A percentile compares a stretch with the other conserved stretches of the same genome.
Evolutionary conservation across 495 filamentous ascomycete genomes (phyloP).

Genomic region (Neurospora sp.): DNA sequence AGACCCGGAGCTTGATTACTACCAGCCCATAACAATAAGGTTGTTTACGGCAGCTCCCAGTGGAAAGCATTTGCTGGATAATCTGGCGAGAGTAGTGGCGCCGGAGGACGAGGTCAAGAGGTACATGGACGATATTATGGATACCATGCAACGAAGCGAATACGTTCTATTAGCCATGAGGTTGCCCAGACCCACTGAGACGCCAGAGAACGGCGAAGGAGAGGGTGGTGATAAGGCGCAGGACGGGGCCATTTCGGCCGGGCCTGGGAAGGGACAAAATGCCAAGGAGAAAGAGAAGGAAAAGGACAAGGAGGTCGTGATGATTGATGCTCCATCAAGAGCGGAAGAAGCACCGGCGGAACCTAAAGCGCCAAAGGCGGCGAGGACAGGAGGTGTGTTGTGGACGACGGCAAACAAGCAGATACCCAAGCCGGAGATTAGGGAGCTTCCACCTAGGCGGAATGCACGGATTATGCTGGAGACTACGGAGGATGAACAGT

Average conservation of each 20-base stretch:
- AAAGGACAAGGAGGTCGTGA: conserved; percentile 10
- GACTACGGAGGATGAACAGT: conserved; percentile 34
- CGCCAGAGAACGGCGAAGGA: conserved; percentile 22
- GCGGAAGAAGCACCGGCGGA: conserved; percentile 1
- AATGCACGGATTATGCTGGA: conserved; percentile 19
- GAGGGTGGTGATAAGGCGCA: conserved; percentile 1
- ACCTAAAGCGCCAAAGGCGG: conserved; percentile 1
- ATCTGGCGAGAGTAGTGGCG: conserved; percentile 67
- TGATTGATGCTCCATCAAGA: conserved; percentile 4
- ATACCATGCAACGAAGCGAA: conserved; percentile 57
- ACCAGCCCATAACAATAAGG: conserved; percentile 80
- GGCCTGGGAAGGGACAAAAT: conserved; percentile 15
- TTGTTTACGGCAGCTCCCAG: conserved; percentile 45
- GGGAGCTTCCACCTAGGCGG: conserved; percentile 17
- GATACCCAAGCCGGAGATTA: conserved; percentile 14
- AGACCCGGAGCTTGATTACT: conserved; percentile 59
- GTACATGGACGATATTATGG: conserved; percentile 81
- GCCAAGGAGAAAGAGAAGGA: conserved; percentile 2
- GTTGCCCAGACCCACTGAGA: conserved; percentile 33
- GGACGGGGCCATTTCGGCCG: conserved; percentile 4
- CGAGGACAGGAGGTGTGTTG: conserved; percentile 22
- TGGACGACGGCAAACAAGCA: conserved; percentile 29
- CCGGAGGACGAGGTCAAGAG: conserved; percentile 65
- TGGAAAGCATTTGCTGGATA: conserved; percentile 50
- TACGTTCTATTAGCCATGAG: conserved; percentile 58